These are phyloP conservation scores for Cutaneotrichosporon sp. DNA, from an alignment of 1,284 basidiomycete genomes.

Conservation along the genomic window DNA sequence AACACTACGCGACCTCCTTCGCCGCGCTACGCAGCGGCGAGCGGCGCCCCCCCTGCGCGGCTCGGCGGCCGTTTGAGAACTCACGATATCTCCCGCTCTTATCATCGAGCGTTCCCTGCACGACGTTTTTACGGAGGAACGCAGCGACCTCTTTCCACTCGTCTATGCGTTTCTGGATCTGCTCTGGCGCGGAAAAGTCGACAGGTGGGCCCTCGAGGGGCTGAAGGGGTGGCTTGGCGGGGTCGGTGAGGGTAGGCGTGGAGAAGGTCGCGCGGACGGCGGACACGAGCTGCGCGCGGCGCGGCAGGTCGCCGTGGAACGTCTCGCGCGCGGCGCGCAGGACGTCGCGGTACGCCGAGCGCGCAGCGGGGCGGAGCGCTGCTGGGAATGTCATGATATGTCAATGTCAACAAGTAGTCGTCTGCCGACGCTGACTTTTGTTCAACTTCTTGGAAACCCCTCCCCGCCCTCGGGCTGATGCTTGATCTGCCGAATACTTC, in stretches of 20 bases:
- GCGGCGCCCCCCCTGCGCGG: no score
- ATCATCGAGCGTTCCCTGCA: constrained; percentile 41
- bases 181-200: constrained; percentile 21
- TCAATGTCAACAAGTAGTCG: no score
- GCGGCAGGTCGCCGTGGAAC: constrained; percentile 39
- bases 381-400: constrained; percentile 25
- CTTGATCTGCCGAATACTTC: no score
- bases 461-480: no score
- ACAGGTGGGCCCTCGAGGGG: constrained; percentile 15
- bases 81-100: constrained; percentile 31
- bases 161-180: constrained; percentile 37
- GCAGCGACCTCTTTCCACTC: constrained; percentile 46
- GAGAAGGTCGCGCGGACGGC: constrained; percentile 39
- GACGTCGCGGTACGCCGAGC: constrained; percentile 42
- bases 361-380: constrained; percentile 30
- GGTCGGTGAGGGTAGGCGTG: constrained; percentile 36
- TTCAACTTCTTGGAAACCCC: no score
- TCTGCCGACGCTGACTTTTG: no score
- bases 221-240: constrained; percentile 10
- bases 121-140: constrained; percentile 44
- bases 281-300: constrained; percentile 28
- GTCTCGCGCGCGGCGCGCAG: constrained; percentile 41
- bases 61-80: no score
- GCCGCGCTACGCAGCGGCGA: no score
- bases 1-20: background rate